These are phyloP conservation scores for Entomortierella lignicola DNA, from an alignment of 192 early-diverging fungal genomes.

Conservation along the genomic window DNA sequence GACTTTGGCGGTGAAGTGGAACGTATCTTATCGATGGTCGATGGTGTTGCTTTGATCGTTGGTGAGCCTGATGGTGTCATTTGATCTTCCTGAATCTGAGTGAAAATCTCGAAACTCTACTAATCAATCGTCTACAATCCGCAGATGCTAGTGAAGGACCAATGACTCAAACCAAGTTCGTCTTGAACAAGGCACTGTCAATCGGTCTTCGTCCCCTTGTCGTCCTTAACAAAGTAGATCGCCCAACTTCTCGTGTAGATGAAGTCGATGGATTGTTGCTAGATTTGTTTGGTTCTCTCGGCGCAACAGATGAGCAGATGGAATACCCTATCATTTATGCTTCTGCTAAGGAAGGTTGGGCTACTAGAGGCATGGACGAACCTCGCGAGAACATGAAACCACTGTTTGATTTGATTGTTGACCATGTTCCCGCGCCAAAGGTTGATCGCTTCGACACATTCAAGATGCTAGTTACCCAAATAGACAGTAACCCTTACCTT, in stretches of 20 bases:
- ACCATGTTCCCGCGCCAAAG: slow-evolving; percentile 73
- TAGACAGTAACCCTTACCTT: slow-evolving; percentile 84
- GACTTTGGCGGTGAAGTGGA: slow-evolving; percentile 84
- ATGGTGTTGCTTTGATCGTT: slow-evolving; percentile 88
- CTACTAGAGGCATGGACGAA: slow-evolving; percentile 63
- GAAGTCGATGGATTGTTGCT: slow-evolving; percentile 84
- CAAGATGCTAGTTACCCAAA: slow-evolving; percentile 88
- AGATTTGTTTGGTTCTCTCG: slow-evolving; percentile 83
- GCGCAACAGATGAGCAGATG: slow-evolving; percentile 83
- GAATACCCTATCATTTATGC: slow-evolving; percentile 82
- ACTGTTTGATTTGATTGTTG: slow-evolving; percentile 80
- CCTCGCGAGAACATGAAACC: slow-evolving; percentile 67
- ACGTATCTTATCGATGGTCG: slow-evolving; percentile 90
- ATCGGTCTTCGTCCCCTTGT: slow-evolving; percentile 80
- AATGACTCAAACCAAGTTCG: slow-evolving; percentile 93
- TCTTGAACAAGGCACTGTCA: slow-evolving; percentile 82
- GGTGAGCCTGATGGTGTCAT: slow-evolving; percentile 33
- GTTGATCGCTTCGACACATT: slow-evolving; percentile 75
- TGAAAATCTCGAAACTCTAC: too few species aligned
- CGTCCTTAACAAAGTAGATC: slow-evolving; percentile 88
- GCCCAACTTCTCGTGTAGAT: slow-evolving; percentile 78
- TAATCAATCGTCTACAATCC: background rate
- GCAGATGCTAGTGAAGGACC: slow-evolving; percentile 83
- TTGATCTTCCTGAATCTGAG: too few species aligned
- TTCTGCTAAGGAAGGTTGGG: slow-evolving; percentile 89